Evolutionary conservation across 441 rosid species (phyloP).

Genomic region (Adansonia rubrostipa): DNA sequence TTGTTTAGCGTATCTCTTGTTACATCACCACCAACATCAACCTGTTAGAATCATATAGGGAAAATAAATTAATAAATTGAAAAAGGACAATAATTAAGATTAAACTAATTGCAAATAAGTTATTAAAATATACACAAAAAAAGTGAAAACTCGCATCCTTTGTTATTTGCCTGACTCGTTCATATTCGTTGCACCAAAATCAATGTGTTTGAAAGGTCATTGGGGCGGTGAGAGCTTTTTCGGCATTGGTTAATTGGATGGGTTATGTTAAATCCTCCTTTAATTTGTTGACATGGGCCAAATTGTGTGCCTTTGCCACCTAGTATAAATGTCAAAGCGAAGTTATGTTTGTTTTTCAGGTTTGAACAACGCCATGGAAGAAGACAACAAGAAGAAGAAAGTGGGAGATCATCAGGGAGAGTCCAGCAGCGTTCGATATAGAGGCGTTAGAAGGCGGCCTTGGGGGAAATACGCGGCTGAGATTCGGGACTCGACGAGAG

Average conservation of each 20-base stretch:
- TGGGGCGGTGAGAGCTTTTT: too few species aligned
- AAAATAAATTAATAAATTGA: too few species aligned
- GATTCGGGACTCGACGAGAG: constrained; percentile 51
- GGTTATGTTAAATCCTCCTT: background rate
- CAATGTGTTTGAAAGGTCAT: too few species aligned
- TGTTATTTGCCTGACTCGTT: background rate
- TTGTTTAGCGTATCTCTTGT: too few species aligned
- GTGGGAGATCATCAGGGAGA: constrained; percentile 38
- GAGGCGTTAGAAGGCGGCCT: constrained; percentile 53
- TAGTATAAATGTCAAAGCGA: constrained; percentile 30
- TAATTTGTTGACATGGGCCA: background rate
- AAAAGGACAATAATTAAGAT: too few species aligned
- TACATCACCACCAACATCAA: too few species aligned
- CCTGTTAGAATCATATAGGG: too few species aligned
- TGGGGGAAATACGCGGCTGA: constrained; percentile 55
- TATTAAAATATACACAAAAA: background rate
- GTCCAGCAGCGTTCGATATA: constrained; percentile 38
- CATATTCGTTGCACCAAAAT: constrained; percentile 20
- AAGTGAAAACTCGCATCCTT: too few species aligned
- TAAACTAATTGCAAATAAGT: too few species aligned
- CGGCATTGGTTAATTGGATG: constrained; percentile 12
- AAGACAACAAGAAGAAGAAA: constrained; percentile 18
- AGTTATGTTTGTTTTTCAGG: constrained; percentile 12
- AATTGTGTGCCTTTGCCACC: constrained; percentile 12
- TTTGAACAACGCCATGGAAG: constrained; percentile 29